phyloP scores from a whole-genome alignment of 345 rosid genomes.

The Eucalyptus curtisii region DNA sequence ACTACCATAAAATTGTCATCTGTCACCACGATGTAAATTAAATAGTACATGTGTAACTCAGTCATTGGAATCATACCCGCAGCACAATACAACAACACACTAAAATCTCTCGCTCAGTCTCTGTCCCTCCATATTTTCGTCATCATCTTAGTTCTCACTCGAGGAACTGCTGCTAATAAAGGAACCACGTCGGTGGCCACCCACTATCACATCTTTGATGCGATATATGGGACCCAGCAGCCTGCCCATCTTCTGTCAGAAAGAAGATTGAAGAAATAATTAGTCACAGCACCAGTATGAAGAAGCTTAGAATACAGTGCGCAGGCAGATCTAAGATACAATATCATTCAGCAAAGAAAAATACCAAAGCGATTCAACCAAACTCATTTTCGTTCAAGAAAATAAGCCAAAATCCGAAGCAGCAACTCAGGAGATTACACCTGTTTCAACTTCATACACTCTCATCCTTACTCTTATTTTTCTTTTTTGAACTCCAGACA shows the following conservation, averaged over 20 bases:
- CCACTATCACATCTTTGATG: slow-evolving; percentile 67
- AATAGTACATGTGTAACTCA: neutral
- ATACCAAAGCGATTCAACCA: neutral
- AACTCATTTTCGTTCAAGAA: neutral
- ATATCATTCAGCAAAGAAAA: neutral
- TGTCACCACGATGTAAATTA: neutral
- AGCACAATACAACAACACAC: neutral
- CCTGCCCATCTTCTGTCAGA: slow-evolving; percentile 48
- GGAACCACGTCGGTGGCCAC: slow-evolving; percentile 61
- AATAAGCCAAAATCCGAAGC: neutral
- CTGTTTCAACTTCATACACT: neutral
- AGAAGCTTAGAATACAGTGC: neutral
- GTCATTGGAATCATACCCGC: neutral
- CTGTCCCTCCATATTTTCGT: neutral
- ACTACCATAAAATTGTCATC: neutral
- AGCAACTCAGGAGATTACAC: neutral
- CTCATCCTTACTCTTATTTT: neutral
- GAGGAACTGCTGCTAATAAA: slow-evolving; percentile 42
- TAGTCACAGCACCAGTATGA: neutral
- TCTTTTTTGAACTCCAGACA: neutral
- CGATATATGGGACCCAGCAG: slow-evolving; percentile 66
- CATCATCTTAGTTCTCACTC: slow-evolving; percentile 13
- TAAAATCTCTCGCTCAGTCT: neutral
- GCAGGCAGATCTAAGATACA: neutral
- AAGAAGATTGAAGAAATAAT: neutral